Percentiles rank a stretch among this genome's conserved stretches.
phyloP scores from a whole-genome alignment of 768 basidiomycete species.

The Cystobasidiopsis lactophilus region DNA sequence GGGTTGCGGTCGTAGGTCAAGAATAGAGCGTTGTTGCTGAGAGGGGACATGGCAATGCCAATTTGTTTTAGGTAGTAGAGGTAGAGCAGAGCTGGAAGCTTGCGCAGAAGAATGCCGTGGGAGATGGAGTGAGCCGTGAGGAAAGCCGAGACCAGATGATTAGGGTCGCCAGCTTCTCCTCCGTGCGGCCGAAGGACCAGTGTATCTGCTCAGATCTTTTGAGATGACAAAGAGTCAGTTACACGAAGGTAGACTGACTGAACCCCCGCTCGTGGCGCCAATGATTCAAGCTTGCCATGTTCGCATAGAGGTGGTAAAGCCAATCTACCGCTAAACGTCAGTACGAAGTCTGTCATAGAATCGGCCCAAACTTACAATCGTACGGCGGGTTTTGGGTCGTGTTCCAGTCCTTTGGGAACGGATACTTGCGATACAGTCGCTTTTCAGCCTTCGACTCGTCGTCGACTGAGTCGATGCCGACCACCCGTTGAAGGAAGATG shows the following conservation, averaged over 20 bases:
- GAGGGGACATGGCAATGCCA: slow-evolving; percentile 90
- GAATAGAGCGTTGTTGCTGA: slow-evolving; percentile 95
- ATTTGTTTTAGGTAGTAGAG: slow-evolving; percentile 75
- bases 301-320: slow-evolving; percentile 95
- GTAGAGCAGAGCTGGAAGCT: slow-evolving; percentile 91
- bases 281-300: slow-evolving; percentile 80
- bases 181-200: slow-evolving; percentile 92
- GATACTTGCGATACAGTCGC: slow-evolving; percentile 25
- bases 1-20: slow-evolving; percentile 93
- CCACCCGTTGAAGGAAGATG: slow-evolving; percentile 76
- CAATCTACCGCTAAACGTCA: slow-evolving; percentile 27
- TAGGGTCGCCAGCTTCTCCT: slow-evolving; percentile 94
- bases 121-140: slow-evolving; percentile 93
- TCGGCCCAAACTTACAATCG: slow-evolving; percentile 54
- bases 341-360: background rate
- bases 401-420: slow-evolving; percentile 58
- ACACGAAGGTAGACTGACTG: slow-evolving; percentile 42
- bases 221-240: background rate
- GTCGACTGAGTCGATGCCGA: slow-evolving; percentile 97
- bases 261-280: slow-evolving; percentile 76
- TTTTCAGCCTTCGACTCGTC: slow-evolving; percentile 90
- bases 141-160: slow-evolving; percentile 89
- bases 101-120: slow-evolving; percentile 92
- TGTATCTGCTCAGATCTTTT: slow-evolving; percentile 39
- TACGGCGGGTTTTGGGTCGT: slow-evolving; percentile 75